Base-by-base conservation (phyloP, 2,329 filamentous ascomycete genomes). In the Phialophora verrucosa region DNA sequence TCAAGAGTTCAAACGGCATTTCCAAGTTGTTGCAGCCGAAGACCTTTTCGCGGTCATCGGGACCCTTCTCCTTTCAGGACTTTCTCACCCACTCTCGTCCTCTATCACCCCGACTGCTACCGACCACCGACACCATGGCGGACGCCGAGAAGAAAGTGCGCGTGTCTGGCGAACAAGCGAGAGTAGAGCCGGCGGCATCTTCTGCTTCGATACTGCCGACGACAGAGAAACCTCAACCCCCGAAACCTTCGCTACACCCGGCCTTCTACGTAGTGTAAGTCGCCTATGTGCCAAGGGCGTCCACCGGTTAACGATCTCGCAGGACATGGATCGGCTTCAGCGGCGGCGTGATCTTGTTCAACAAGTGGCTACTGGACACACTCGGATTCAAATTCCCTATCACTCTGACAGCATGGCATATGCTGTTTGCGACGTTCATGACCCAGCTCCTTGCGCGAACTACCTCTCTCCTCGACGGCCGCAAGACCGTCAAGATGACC, bases 401-500 rank as follows among this genome's bases (percentile, higher is more conserved):
- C 38, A 67, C 67, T 76, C 86, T 99, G 70, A 97, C 93, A 75
- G 96, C 94, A 84, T 99, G 94, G 89, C 95, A 99, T 83, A 83
- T 98, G 81, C 83, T 88, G 31, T 98, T 98, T 76, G 93, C 95
- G 70, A 97, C 93, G 42, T 78, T 97, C 77, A 94, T 97, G 86
- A 99, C 95, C 72, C 95, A 98, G 81, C 76, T 97, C 73, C 87
- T 99, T 78, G 93, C 95, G 59, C 91, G 92, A 75, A 96, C 92
- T 77, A 98, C 94, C 50, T 90, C 84, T 47, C 83, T 96, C 62
- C 91, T 99, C 70, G 95, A 99, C 82, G 93, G 93, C 73, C 90
- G 95, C 75, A 97, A 97, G 83, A 91, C 90, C 51, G 93, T 98
- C 67, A 96, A 96, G 83, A 98, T 99, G 94, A 98, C 92, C 31